Percentiles rank a stretch among this genome's conserved stretches.
These are phyloP conservation scores for Aphanomyces astaci DNA, from an alignment of 352 stramenopile species.

Conservation along the genomic window DNA sequence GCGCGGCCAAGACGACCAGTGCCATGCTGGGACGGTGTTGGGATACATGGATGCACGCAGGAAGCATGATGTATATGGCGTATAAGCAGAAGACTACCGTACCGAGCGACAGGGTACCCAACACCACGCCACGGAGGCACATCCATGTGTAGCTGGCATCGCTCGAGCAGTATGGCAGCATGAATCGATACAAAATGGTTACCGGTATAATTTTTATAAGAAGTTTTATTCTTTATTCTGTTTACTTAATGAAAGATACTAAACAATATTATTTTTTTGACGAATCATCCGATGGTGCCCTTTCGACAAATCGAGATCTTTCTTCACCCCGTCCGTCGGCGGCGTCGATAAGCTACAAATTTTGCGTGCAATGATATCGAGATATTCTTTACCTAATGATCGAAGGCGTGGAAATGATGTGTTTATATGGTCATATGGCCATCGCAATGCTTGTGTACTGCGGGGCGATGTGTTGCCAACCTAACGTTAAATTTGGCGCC, in stretches of 20 bases:
- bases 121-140: conserved; percentile 53
- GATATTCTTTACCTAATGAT: no score
- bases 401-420: no score
- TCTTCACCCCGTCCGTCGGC: no score
- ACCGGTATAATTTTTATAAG: background rate
- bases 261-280: background rate
- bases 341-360: no score
- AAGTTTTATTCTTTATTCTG: no score
- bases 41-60: conserved; percentile 43
- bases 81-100: conserved; percentile 41
- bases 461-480: no score
- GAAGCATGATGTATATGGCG: conserved; percentile 43
- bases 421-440: no score
- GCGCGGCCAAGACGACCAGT: conserved; percentile 45
- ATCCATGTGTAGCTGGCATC: conserved; percentile 35
- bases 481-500: background rate
- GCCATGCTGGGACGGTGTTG: conserved; percentile 55
- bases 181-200: background rate
- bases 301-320: conserved; percentile 1
- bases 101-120: conserved; percentile 46
- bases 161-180: conserved; percentile 18
- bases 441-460: no score
- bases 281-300: background rate
- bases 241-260: no score
- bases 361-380: no score